A percentile compares a stretch with the other conserved stretches of the same genome.
phyloP scores from a whole-genome alignment of 1,139 yeast genomes.

The Geotrichum australiense region DNA sequence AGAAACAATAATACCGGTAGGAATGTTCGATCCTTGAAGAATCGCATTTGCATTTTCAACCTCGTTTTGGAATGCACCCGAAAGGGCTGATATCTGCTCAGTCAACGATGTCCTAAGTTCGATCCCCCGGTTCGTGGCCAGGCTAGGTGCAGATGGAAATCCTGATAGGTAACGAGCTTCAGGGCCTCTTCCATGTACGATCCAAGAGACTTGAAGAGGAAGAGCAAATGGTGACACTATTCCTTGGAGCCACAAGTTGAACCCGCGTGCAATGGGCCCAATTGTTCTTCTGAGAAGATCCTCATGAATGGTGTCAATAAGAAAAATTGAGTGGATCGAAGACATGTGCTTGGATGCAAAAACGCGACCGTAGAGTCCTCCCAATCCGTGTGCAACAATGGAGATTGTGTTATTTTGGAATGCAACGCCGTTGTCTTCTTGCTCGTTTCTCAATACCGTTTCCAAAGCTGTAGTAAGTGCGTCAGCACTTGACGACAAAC shows the following conservation, averaged over 20 bases:
- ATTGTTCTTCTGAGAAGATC: conserved; percentile 45
- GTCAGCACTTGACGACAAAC: conserved; percentile 59
- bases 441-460: conserved; percentile 9
- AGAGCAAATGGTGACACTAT: conserved; percentile 58
- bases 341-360: conserved; percentile 63
- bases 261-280: conserved; percentile 41
- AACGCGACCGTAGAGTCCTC: conserved; percentile 72
- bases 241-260: conserved; percentile 61
- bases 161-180: conserved; percentile 47
- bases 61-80: conserved; percentile 60
- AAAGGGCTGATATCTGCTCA: conserved; percentile 62
- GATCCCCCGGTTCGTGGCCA: conserved; percentile 35
- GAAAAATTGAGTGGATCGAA: conserved; percentile 42
- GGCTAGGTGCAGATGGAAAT: no score
- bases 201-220: conserved; percentile 41
- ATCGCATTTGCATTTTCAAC: conserved; percentile 36
- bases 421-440: conserved; percentile 2
- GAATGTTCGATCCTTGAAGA: conserved; percentile 40
- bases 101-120: conserved; percentile 58
- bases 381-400: conserved; percentile 72
- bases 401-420: conserved; percentile 41
- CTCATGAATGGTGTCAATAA: conserved; percentile 75
- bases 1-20: conserved; percentile 64
- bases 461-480: conserved; percentile 49
- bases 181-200: conserved; percentile 45